Evolutionary conservation across 164 flowering plant genomes (phyloP).

Genomic region (Amborella trichopoda): DNA sequence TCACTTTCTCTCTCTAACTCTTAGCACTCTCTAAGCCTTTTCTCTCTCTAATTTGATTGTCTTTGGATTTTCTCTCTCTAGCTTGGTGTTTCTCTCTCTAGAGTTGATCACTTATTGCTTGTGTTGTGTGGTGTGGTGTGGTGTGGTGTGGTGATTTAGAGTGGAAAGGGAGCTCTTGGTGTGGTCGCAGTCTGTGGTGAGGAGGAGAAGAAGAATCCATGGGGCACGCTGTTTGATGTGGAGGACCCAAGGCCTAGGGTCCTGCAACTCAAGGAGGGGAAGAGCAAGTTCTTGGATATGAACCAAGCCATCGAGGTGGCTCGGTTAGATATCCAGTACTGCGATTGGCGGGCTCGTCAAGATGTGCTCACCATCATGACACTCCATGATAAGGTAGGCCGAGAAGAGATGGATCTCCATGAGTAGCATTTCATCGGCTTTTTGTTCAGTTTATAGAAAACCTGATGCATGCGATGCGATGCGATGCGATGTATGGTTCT

Average conservation of each 20-base stretch:
- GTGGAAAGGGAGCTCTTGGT: background rate
- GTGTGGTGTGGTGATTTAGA: background rate
- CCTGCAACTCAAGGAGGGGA: constrained; percentile 37
- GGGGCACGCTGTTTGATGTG: constrained; percentile 70
- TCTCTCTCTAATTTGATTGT: background rate
- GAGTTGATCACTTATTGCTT: too few species aligned
- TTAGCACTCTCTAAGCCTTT: background rate
- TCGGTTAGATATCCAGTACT: constrained; percentile 80
- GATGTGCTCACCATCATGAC: constrained; percentile 89
- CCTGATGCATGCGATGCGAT: too few species aligned
- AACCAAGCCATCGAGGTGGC: constrained; percentile 90
- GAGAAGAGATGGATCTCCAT: too few species aligned
- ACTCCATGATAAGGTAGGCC: constrained; percentile 90
- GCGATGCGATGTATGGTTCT: too few species aligned
- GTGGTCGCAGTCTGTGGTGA: background rate
- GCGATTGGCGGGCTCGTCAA: constrained; percentile 96
- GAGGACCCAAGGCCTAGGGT: constrained; percentile 81
- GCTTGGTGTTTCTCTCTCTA: background rate
- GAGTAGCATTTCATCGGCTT: too few species aligned
- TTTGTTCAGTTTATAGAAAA: too few species aligned
- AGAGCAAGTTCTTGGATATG: constrained; percentile 81
- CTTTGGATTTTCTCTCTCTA: background rate
- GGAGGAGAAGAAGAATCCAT: constrained; percentile 9
- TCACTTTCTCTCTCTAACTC: background rate
- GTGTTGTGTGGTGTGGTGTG: background rate